Percentiles rank a stretch among this genome's conserved stretches.
phyloP scores from a whole-genome alignment of 352 stramenopile species.

The Phytophthora nicotianae region DNA sequence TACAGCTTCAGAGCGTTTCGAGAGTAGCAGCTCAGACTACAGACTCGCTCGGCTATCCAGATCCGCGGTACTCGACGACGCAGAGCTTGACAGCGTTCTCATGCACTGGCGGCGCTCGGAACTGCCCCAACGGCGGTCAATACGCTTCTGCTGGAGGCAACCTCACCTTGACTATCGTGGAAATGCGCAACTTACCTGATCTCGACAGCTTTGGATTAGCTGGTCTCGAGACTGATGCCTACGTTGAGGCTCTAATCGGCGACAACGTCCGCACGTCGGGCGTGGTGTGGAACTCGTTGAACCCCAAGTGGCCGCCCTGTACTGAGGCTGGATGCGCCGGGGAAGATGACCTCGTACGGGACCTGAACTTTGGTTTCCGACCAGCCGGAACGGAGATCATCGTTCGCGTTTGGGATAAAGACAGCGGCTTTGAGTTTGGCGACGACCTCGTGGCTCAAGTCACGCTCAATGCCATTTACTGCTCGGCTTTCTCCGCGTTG shows the following conservation, averaged over 20 bases:
- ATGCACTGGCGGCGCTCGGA: conserved; percentile 63
- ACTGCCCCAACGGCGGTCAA: conserved; percentile 74
- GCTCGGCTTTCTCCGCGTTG: conserved; percentile 65
- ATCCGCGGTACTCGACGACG: conserved; percentile 63
- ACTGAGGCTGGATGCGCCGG: conserved; percentile 44
- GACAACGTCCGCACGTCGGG: conserved; percentile 66
- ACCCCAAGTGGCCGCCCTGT: conserved; percentile 80
- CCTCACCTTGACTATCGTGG: conserved; percentile 83
- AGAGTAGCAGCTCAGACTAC: conserved; percentile 52
- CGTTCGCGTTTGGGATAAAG: conserved; percentile 76
- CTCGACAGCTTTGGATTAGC: conserved; percentile 78
- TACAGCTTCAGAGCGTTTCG: conserved; percentile 6
- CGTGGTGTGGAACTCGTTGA: conserved; percentile 73
- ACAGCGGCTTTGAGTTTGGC: conserved; percentile 87
- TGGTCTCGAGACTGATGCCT: conserved; percentile 77
- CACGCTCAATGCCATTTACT: conserved; percentile 82
- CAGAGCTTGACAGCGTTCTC: conserved; percentile 67
- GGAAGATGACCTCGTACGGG: conserved; percentile 53
- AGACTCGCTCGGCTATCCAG: conserved; percentile 60
- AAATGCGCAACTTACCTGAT: conserved; percentile 86
- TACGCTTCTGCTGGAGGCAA: conserved; percentile 85
- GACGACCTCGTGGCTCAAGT: conserved; percentile 83
- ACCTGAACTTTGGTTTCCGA: conserved; percentile 89
- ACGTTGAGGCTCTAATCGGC: conserved; percentile 73
- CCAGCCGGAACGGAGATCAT: conserved; percentile 77